Evolutionary conservation across 345 rosid species (phyloP), one percentile per base, ranked within the genome.

Genomic region (Eucalyptus viminalis): DNA sequence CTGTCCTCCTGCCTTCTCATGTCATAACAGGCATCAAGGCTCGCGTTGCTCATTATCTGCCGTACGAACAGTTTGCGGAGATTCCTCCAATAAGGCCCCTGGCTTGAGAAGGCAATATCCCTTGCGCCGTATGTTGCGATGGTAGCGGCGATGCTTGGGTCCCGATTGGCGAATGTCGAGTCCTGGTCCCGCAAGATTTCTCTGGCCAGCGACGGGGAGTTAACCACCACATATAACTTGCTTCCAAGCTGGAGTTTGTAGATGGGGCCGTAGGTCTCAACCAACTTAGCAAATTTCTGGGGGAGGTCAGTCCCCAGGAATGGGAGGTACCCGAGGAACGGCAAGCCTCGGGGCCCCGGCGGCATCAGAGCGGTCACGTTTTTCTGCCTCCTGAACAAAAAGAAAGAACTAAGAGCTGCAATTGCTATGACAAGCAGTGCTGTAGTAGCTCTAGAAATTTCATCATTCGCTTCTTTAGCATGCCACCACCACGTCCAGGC

Each of bases 261-360:
- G 56, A 93, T 94, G 21, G 94, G 93, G 5, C 94, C 93, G 51
- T 92, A 89, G 4, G 34, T 34, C 8, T 16, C 14, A 11, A 92
- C 90, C 69, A 93, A 29, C 76, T 92, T 34, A 21, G 89, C 90
- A 43, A 92, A 94, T 9, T 69, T 49, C 34, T 67, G 76, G 90
- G 89, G 60, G 94, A 89, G 90, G 53, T 92, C 47, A 5, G 83
- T 49, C 12, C 91, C 88, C 2, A 94, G 90, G 87, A 93, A 92
- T 17, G 94, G 95, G 87, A 94, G 93, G 90, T 92, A 93, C 24
- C 93, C 95, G 3, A 93, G 31, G 3, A 94, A 16, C 4, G 95
- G 95, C 43, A 93, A 24, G 25, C 95, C 95, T 2, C 69, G 62
- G 9, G 95, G 95, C 5, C 95, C 95, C 2, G 76, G 90, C 34